Percentiles rank a stretch among this genome's conserved stretches.
Conservation (phyloP, 192 early-diverging fungal species). For the Coemansia sp. region DNA sequence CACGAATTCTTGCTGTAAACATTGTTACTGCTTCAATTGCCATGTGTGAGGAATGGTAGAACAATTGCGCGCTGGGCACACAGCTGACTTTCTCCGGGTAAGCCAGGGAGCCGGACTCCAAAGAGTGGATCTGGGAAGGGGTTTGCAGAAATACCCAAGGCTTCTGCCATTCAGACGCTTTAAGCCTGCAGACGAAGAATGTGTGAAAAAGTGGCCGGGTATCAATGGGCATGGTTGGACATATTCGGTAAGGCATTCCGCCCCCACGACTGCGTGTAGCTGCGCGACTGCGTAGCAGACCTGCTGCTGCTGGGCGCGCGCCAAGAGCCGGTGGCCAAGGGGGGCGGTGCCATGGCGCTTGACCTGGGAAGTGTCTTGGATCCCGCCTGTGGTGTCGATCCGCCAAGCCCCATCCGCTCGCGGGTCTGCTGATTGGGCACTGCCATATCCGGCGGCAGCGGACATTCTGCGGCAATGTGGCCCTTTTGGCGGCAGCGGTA, state of each 20-base stretch:
- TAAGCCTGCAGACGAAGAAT: too few species aligned
- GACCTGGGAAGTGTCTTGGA: constrained; percentile 14
- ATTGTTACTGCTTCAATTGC: too few species aligned
- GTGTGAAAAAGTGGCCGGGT: neutral
- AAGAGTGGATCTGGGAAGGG: too few species aligned
- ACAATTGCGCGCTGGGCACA: neutral
- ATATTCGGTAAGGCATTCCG: constrained; percentile 16
- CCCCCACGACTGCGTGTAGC: constrained; percentile 29
- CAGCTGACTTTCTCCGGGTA: too few species aligned
- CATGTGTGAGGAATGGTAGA: neutral
- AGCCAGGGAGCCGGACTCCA: too few species aligned
- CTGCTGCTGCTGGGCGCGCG: constrained; percentile 7
- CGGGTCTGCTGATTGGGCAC: constrained; percentile 33
- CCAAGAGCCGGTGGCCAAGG: neutral
- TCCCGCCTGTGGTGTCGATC: neutral
- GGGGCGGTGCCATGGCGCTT: constrained; percentile 15
- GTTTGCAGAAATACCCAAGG: too few species aligned
- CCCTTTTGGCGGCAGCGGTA: constrained; percentile 53
- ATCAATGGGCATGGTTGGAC: neutral
- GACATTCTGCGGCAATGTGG: constrained; percentile 43
- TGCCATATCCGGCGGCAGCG: constrained; percentile 28
- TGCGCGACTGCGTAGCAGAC: constrained; percentile 13
- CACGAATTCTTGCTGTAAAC: too few species aligned
- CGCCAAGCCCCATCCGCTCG: constrained; percentile 18
- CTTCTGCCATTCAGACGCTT: too few species aligned